Base-by-base conservation (phyloP, 1,284 basidiomycete species). In the Heliocybe sulcata region DNA sequence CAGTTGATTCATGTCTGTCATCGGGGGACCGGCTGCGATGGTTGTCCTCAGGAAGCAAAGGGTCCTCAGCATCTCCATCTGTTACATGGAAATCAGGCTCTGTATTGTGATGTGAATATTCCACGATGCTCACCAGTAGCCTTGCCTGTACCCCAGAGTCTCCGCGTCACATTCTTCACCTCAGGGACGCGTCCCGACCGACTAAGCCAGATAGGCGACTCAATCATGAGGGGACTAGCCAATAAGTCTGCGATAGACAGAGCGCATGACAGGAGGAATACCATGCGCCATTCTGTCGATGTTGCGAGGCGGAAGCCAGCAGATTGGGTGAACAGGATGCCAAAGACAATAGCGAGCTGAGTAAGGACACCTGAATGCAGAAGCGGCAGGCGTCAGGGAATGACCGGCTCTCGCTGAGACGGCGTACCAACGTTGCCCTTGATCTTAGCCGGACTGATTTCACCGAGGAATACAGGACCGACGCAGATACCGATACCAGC, bases 401-500 rank as follows among this genome's bases (percentile, higher is more conserved):
- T 12, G 8, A 52, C 48, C 26, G 35, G 16, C 8, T 16, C 38
- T 6, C 16, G 16, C 11, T 56, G 58, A 8, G 35, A 26, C 27
- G 2, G 67, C 76, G 53, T 60, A 82, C 88, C 90, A 57, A 91
- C 73, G 53, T 77, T 84, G n/a, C 90, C 90, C 61, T 80, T 82
- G 51, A 91, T 84, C 56, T 76, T 75, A 2, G 82, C 72, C 0
- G 90, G 90, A 0, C 92, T 83, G 12, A 95, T 85, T 65, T 92
- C 88, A 9, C 90, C 81, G 31, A 96, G 77, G 69, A 86, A 95
- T 48, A 95, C 82, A 8, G 94, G 93, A 0, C 85, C 83, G n/a
- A 93, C 81, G 61, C 92, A 95, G 2, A 95, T 76, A 19, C 88
- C 92, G 53, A 96, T 71, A 23, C 94, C 94, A 31, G 90, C 86